These are phyloP conservation scores for Picocystis sp. DNA, from an alignment of 163 green algal genomes.

Conservation along the genomic window DNA sequence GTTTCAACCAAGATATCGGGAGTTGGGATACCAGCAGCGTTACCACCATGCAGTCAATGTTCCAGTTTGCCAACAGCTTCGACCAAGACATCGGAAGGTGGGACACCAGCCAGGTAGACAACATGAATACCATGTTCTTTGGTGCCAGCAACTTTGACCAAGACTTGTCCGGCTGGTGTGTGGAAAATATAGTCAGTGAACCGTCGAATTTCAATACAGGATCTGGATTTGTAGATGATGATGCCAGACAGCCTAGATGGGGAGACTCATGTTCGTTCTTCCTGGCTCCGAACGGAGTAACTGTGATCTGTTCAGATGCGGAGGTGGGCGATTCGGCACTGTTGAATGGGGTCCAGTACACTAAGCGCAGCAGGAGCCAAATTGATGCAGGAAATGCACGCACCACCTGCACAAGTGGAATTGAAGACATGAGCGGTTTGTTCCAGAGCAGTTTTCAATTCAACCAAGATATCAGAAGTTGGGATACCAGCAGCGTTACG, in stretches of 20 bases:
- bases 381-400: constrained; percentile 8
- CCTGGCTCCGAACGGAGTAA: not conserved
- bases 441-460: constrained; percentile 1
- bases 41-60: too few species aligned
- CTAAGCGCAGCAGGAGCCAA: not conserved
- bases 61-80: not conserved
- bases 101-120: not conserved
- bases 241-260: too few species aligned
- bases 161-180: too few species aligned
- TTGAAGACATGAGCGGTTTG: constrained; percentile 9
- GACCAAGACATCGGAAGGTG: constrained; percentile 2
- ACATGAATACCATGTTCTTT: constrained; percentile 8
- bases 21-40: too few species aligned
- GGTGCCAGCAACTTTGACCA: constrained; percentile 1
- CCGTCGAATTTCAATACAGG: too few species aligned
- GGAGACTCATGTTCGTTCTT: constrained; percentile 6
- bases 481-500: too few species aligned
- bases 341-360: constrained; percentile 1
- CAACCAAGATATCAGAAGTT: not conserved
- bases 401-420: constrained; percentile 5
- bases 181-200: too few species aligned
- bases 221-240: too few species aligned
- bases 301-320: not conserved
- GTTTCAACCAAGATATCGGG: too few species aligned
- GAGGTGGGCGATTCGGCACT: too few species aligned